Evolutionary conservation across 495 filamentous ascomycete species (phyloP).

Genomic region (Podospora tetraspora): DNA sequence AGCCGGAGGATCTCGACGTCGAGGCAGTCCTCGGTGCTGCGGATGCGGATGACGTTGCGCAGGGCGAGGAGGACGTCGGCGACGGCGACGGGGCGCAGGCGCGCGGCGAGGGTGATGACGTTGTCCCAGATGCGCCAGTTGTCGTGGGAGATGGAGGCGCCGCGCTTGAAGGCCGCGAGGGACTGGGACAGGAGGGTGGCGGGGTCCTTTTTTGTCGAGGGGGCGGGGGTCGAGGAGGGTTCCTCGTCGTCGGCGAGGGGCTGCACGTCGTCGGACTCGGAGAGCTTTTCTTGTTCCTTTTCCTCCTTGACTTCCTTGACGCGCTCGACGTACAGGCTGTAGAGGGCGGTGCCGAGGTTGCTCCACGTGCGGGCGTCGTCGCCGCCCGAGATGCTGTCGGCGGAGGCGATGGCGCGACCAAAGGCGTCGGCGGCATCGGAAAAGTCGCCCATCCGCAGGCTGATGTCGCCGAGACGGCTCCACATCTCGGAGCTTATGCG

Average conservation of each 20-base stretch:
- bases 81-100: conserved; percentile 67
- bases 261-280: conserved; percentile 17
- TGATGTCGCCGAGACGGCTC: conserved; percentile 86
- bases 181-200: conserved; percentile 65
- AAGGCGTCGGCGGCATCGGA: conserved; percentile 83
- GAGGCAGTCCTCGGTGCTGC: conserved; percentile 66
- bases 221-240: neutral
- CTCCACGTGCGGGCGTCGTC: conserved; percentile 90
- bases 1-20: conserved; percentile 66
- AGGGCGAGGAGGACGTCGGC: conserved; percentile 68
- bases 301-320: conserved; percentile 35
- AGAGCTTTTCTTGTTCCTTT: conserved; percentile 25
- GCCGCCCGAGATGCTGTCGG: conserved; percentile 61
- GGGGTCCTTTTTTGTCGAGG: conserved; percentile 34
- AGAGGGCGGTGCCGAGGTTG: conserved; percentile 80
- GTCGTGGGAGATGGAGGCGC: conserved; percentile 70
- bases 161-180: conserved; percentile 76
- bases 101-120: conserved; percentile 75
- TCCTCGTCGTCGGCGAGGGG: conserved; percentile 19
- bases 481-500: conserved; percentile 74
- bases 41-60: conserved; percentile 66
- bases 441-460: conserved; percentile 70
- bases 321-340: conserved; percentile 39
- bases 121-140: conserved; percentile 96
- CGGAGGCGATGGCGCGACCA: conserved; percentile 56